phyloP scores from a whole-genome alignment of 371 early-diverging fungal genomes.

The Mucor sp. region DNA sequence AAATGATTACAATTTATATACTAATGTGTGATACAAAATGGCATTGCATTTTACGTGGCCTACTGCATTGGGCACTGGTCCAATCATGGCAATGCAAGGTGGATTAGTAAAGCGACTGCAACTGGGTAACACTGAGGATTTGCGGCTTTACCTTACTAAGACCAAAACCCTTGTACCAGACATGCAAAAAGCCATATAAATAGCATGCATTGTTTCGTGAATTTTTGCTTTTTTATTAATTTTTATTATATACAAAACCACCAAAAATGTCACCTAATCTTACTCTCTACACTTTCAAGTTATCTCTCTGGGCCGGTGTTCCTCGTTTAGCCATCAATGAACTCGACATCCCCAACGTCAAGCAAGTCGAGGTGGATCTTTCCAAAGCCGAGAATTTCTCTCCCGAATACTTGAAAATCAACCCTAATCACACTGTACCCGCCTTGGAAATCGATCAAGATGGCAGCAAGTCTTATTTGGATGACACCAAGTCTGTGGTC shows the following conservation, averaged over 20 bases:
- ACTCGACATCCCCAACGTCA: conserved; percentile 23
- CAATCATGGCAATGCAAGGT: background rate
- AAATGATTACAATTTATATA: too few species aligned
- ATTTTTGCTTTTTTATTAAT: background rate
- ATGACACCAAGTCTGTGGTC: conserved; percentile 26
- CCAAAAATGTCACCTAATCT: conserved; percentile 16
- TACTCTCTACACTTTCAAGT: conserved; percentile 35
- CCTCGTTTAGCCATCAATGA: conserved; percentile 37
- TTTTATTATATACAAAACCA: background rate
- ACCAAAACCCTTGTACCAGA: background rate
- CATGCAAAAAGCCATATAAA: background rate
- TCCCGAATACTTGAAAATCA: conserved; percentile 32
- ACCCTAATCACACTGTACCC: conserved; percentile 40
- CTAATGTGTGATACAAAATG: background rate
- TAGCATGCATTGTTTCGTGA: background rate
- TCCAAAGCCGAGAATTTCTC: conserved; percentile 42
- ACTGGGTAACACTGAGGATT: background rate
- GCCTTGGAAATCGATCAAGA: conserved; percentile 28
- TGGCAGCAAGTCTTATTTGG: conserved; percentile 7
- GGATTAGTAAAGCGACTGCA: background rate
- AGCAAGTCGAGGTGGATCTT: conserved; percentile 32
- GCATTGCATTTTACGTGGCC: background rate
- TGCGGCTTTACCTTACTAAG: background rate
- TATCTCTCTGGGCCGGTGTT: conserved; percentile 37
- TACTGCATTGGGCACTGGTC: background rate